A percentile compares a stretch with the other conserved stretches of the same genome.
These are phyloP conservation scores for Umbilicus rupestris DNA, from an alignment of 164 flowering plant genomes.

Conservation along the genomic window DNA sequence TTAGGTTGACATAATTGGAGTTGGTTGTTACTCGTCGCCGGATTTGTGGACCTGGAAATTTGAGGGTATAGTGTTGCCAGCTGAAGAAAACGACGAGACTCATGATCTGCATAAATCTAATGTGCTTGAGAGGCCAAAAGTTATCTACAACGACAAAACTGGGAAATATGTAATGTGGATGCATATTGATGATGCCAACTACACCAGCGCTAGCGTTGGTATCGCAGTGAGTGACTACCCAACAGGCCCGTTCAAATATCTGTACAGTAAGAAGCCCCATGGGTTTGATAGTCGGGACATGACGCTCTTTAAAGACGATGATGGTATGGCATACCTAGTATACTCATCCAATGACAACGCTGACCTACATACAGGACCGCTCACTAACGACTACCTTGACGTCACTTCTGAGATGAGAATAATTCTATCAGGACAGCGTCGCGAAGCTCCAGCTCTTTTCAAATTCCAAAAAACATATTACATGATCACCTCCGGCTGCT, in stretches of 20 bases:
- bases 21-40: conserved; percentile 93
- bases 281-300: conserved; percentile 92
- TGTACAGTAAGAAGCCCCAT: conserved; percentile 74
- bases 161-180: conserved; percentile 96
- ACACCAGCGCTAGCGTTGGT: conserved; percentile 87
- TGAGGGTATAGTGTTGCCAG: conserved; percentile 80
- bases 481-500: conserved; percentile 97
- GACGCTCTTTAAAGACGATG: conserved; percentile 89
- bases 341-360: conserved; percentile 91
- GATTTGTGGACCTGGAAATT: conserved; percentile 96
- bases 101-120: conserved; percentile 83
- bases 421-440: conserved; percentile 65
- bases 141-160: conserved; percentile 66
- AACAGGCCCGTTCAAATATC: conserved; percentile 82
- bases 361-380: conserved; percentile 85
- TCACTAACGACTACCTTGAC: conserved; percentile 73
- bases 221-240: conserved; percentile 76
- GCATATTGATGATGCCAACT: conserved; percentile 90
- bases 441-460: conserved; percentile 95
- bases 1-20: conserved; percentile 94
- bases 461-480: conserved; percentile 78
- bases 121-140: conserved; percentile 97
- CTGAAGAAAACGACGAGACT: conserved; percentile 55
- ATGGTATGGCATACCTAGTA: conserved; percentile 71
- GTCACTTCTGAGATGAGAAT: conserved; percentile 43